Evolutionary conservation across 768 basidiomycete genomes (phyloP).

Genomic region (Agrocybe praecox): DNA sequence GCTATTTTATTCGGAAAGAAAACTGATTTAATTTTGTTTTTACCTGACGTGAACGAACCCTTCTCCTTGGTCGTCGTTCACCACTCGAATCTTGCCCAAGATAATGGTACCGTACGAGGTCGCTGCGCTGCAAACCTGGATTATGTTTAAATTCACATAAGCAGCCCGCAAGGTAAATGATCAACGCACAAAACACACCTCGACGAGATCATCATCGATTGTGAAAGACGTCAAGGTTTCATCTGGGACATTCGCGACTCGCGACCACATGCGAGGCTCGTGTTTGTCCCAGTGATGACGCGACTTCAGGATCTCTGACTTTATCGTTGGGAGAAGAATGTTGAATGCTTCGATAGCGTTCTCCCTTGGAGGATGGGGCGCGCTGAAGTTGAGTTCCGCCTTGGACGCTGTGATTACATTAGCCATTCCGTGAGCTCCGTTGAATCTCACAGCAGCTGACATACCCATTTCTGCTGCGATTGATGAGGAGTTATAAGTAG

Average conservation of each 20-base stretch:
- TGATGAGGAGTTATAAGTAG: too few species aligned
- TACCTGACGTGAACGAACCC: slow-evolving; percentile 77
- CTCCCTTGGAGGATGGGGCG: slow-evolving; percentile 56
- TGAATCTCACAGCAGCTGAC: not conserved
- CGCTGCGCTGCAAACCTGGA: slow-evolving; percentile 50
- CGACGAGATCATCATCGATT: slow-evolving; percentile 44
- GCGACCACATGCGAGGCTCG: slow-evolving; percentile 72
- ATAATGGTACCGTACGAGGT: slow-evolving; percentile 73
- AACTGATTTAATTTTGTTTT: slow-evolving; percentile 14
- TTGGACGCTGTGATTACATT: slow-evolving; percentile 44
- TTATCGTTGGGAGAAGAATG: slow-evolving; percentile 54
- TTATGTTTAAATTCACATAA: slow-evolving; percentile 11
- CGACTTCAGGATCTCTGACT: slow-evolving; percentile 64
- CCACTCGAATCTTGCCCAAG: slow-evolving; percentile 75
- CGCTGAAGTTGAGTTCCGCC: slow-evolving; percentile 60
- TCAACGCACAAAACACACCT: slow-evolving; percentile 25
- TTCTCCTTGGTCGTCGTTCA: slow-evolving; percentile 61
- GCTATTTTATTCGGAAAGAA: slow-evolving; percentile 4
- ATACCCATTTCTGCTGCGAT: slow-evolving; percentile 7
- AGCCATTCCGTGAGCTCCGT: not conserved
- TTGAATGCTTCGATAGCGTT: slow-evolving; percentile 72
- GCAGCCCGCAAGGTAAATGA: slow-evolving; percentile 27
- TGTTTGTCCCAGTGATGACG: slow-evolving; percentile 74
- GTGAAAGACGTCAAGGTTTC: slow-evolving; percentile 52
- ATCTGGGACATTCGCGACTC: slow-evolving; percentile 56